A percentile compares a stretch with the other conserved stretches of the same genome.
phyloP scores from a whole-genome alignment of 2,329 filamentous ascomycete genomes.

The Phialocephala subalpina region DNA sequence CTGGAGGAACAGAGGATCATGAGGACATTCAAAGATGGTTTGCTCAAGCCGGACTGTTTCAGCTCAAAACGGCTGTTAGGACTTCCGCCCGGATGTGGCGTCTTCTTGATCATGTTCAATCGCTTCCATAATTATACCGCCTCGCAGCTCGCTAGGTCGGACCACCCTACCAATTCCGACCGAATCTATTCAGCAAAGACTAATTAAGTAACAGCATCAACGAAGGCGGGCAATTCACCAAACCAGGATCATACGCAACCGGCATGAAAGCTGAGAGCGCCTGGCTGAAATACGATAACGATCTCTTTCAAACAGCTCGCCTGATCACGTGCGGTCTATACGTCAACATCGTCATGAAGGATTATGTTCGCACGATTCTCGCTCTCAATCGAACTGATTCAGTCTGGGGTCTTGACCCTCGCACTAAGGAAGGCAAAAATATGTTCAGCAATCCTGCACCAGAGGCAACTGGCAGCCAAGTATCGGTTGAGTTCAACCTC shows the following conservation, averaged over 20 bases:
- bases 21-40: constrained; percentile 71
- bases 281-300: constrained; percentile 58
- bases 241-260: background rate
- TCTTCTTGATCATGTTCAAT: constrained; percentile 56
- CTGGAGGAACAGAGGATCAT: constrained; percentile 40
- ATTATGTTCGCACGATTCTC: constrained; percentile 75
- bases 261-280: background rate
- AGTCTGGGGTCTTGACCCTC: constrained; percentile 59
- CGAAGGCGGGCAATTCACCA: constrained; percentile 54
- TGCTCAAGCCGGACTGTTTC: constrained; percentile 69
- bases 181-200: no score
- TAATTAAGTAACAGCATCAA: constrained; percentile 52
- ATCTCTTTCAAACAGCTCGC: constrained; percentile 78
- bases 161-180: no score
- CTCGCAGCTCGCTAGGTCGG: no score
- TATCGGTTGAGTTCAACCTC: constrained; percentile 87
- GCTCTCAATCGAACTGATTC: constrained; percentile 40
- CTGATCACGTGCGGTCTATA: constrained; percentile 77
- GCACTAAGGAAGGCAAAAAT: no score
- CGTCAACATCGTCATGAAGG: constrained; percentile 78
- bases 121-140: no score
- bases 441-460: background rate
- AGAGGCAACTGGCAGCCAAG: constrained; percentile 68
- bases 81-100: constrained; percentile 34
- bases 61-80: constrained; percentile 79